phyloP scores from a whole-genome alignment of 495 filamentous ascomycete genomes.

The Penicillium bovifimosum region DNA sequence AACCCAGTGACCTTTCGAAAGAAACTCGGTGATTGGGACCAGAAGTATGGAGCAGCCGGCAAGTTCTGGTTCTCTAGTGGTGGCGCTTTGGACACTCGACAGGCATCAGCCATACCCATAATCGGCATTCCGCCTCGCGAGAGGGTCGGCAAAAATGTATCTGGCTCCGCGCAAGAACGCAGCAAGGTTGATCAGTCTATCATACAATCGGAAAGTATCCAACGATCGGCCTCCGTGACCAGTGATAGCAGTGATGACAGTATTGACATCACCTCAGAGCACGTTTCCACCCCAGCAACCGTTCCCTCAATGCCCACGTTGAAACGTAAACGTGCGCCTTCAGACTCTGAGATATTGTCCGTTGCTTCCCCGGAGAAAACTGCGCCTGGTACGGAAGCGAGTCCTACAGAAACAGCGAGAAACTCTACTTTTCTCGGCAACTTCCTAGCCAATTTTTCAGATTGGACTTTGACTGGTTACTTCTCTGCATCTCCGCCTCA shows the following conservation, averaged over 20 bases:
- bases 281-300: slow-evolving; percentile 14
- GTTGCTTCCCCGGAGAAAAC: slow-evolving; percentile 29
- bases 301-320: slow-evolving; percentile 22
- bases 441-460: slow-evolving; percentile 42
- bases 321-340: slow-evolving; percentile 40
- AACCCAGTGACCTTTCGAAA: slow-evolving; percentile 44
- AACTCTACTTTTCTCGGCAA: slow-evolving; percentile 40
- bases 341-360: slow-evolving; percentile 30
- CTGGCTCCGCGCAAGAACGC: neutral
- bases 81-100: neutral
- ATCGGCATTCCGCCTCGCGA: slow-evolving; percentile 35
- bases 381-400: slow-evolving; percentile 16
- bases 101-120: slow-evolving; percentile 32
- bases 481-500: slow-evolving; percentile 35
- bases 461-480: slow-evolving; percentile 41
- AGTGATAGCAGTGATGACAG: slow-evolving; percentile 32
- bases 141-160: slow-evolving; percentile 1
- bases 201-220: neutral
- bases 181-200: neutral
- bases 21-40: slow-evolving; percentile 40
- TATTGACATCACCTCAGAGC: slow-evolving; percentile 24
- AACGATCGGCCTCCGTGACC: slow-evolving; percentile 22
- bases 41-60: slow-evolving; percentile 47
- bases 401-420: slow-evolving; percentile 18
- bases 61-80: slow-evolving; percentile 43